These are phyloP conservation scores for Blastosporella zonata DNA, from an alignment of 1,284 basidiomycete species.

Conservation along the genomic window DNA sequence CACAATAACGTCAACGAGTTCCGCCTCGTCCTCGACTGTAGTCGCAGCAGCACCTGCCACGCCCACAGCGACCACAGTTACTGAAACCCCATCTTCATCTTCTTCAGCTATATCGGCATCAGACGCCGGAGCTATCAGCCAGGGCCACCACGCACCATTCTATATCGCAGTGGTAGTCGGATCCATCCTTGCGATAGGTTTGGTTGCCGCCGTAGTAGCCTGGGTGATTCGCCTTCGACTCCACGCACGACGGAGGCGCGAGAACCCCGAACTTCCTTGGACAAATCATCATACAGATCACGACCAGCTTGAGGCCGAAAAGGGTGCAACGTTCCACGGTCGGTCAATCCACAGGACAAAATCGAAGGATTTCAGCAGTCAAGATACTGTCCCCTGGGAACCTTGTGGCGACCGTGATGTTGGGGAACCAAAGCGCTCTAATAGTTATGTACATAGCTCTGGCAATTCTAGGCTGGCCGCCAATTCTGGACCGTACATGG, in stretches of 20 bases:
- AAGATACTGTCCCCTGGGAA: conserved; percentile 30
- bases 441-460: conserved; percentile 21
- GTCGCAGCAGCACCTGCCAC: conserved; percentile 12
- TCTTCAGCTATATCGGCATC: conserved; percentile 18
- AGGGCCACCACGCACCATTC: conserved; percentile 33
- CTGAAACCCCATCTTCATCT: conserved; percentile 20
- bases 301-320: conserved; percentile 25
- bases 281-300: conserved; percentile 21
- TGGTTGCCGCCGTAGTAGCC: conserved; percentile 35
- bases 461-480: conserved; percentile 6
- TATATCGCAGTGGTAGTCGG: conserved; percentile 46
- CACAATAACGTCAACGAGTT: conserved; percentile 1
- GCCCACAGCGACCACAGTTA: conserved; percentile 15
- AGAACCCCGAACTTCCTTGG: conserved; percentile 34
- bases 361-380: conserved; percentile 22
- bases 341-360: conserved; percentile 15
- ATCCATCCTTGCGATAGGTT: conserved; percentile 35
- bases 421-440: conserved; percentile 33
- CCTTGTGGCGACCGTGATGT: conserved; percentile 36
- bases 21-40: background rate
- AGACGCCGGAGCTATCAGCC: conserved; percentile 6
- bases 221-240: conserved; percentile 39
- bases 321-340: conserved; percentile 18
- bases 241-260: conserved; percentile 31
- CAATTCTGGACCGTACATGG: conserved; percentile 4